phyloP scores from a whole-genome alignment of 1,139 yeast genomes.

The Nakaseomyces glabratus region DNA sequence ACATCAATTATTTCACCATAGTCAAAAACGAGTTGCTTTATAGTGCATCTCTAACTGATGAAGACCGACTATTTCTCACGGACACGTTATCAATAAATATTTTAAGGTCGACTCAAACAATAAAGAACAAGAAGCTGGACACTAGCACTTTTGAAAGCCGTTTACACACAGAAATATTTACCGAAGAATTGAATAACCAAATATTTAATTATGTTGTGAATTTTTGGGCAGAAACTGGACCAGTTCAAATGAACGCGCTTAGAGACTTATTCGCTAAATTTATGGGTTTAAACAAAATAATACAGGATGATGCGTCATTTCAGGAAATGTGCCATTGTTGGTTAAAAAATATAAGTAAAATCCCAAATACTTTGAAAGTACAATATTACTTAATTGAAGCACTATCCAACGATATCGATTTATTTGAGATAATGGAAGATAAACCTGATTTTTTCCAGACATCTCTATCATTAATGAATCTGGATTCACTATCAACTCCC shows the following conservation, averaged over 20 bases:
- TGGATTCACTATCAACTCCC: constrained; percentile 57
- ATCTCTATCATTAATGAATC: constrained; percentile 43
- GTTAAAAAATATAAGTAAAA: constrained; percentile 37
- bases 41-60: constrained; percentile 9
- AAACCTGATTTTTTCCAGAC: constrained; percentile 40
- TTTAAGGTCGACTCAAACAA: constrained; percentile 36
- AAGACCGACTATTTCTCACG: constrained; percentile 37
- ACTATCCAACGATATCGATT: constrained; percentile 41
- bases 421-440: constrained; percentile 34
- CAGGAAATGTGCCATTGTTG: constrained; percentile 35
- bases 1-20: constrained; percentile 10
- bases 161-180: constrained; percentile 19
- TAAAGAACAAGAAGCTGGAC: constrained; percentile 15
- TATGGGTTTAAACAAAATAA: constrained; percentile 33
- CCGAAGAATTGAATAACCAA: constrained; percentile 29
- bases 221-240: constrained; percentile 62
- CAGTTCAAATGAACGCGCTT: constrained; percentile 61
- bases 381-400: constrained; percentile 51
- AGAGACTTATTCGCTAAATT: constrained; percentile 50
- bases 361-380: constrained; percentile 47
- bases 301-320: constrained; percentile 18
- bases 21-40: constrained; percentile 7
- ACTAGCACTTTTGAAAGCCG: constrained; percentile 10
- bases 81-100: constrained; percentile 62
- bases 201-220: constrained; percentile 52